Evolutionary conservation across 176 grass and related monocot genomes (phyloP).

Genomic region (Oryza meyeriana): DNA sequence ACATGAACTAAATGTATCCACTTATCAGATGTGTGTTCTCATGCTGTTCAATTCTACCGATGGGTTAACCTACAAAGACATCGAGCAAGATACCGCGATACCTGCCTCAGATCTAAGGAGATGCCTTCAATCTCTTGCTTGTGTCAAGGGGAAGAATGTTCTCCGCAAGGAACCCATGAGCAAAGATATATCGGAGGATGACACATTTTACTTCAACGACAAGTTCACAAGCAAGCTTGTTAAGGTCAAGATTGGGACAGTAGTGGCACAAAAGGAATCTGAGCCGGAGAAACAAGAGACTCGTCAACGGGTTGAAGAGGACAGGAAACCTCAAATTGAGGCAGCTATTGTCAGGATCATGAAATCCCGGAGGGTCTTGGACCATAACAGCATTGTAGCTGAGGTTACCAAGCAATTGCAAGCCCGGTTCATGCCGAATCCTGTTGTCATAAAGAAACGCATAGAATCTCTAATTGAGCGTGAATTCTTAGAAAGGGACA

Average conservation of each 20-base stretch:
- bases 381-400: conserved; percentile 93
- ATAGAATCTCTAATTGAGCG: conserved; percentile 95
- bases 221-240: conserved; percentile 97
- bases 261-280: conserved; percentile 92
- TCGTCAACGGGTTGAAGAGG: conserved; percentile 91
- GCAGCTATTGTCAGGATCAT: conserved; percentile 96
- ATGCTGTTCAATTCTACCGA: conserved; percentile 82
- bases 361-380: conserved; percentile 86
- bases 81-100: conserved; percentile 78
- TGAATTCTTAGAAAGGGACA: conserved; percentile 97
- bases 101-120: conserved; percentile 89
- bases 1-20: conserved; percentile 97
- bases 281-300: conserved; percentile 98
- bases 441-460: conserved; percentile 94
- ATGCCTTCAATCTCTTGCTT: conserved; percentile 95
- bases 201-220: conserved; percentile 88
- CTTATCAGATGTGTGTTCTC: conserved; percentile 97
- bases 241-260: conserved; percentile 95
- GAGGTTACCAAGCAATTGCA: conserved; percentile 96
- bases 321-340: conserved; percentile 96
- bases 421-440: conserved; percentile 86
- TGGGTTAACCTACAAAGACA: conserved; percentile 71
- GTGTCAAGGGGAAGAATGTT: conserved; percentile 97
- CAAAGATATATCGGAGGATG: conserved; percentile 96
- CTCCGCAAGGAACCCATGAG: conserved; percentile 96